Base-by-base conservation (phyloP, 768 basidiomycete species). In the Strobilomyces echinocephalus region DNA sequence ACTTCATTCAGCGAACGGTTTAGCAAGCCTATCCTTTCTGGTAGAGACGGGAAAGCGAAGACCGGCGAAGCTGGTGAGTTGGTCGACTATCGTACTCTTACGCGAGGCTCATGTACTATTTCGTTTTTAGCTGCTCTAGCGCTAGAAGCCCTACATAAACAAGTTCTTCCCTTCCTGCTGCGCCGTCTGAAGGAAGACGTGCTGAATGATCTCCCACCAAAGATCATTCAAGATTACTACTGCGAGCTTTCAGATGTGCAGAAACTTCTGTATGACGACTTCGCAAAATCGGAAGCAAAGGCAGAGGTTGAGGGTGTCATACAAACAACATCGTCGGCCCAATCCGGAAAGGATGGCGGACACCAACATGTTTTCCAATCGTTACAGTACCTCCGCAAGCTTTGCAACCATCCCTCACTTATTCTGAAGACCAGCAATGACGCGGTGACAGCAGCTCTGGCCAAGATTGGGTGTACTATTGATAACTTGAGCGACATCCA, bases 161-260 rank as follows among this genome's bases (percentile, higher is more conserved):
- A 99, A 78, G 95, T 98, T 24, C 73, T 99, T n/a, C 97, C 97
- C 2, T 99, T 99, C 81, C 74, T 99, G 39, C 78, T 99, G 15
- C 91, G 97, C 39, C 87, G 97, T 21, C 74, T 99, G 67, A 99
- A 99, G 69, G 97, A 99, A 72, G 94, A 99, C 64, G 97, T 99
- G 28, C 75, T 99, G 52, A 74, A 91, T 56, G 97, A 99, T 66
- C 76, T 99, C 3, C 97, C 97, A 1, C 97, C 97, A 4, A 98
- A 99, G 75, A 99, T 99, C 69, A 98, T 99, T 53, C 97, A 99
- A 70, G 97, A 99, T 68, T 98, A 98, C 69, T 95, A 97, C 65
- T 97, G 95, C 76, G 95, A 98, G 66, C 79, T 99, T 4, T 97
- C 95, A 0, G 90, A 93, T 0, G 72, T 98, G 18, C 97, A 99